Evolutionary conservation across 1,284 basidiomycete species (phyloP).

Genomic region (Ustilago cynodontis): DNA sequence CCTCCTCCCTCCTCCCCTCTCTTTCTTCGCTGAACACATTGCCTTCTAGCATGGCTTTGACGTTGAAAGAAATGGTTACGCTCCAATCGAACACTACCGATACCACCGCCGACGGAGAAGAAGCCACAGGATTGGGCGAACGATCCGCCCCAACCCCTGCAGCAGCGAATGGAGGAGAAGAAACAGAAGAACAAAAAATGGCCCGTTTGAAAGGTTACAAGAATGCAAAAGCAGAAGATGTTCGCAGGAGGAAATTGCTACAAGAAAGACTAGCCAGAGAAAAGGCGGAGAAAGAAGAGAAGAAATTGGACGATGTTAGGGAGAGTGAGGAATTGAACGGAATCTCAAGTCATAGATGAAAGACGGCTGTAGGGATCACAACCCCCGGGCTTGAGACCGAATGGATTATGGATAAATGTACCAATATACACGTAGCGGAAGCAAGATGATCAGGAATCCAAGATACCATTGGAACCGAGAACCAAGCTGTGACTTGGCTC

Average conservation of each 20-base stretch:
- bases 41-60: slow-evolving; percentile 22
- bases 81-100: slow-evolving; percentile 18
- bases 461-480: no score
- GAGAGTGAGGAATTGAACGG: background rate
- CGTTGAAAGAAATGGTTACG: slow-evolving; percentile 37
- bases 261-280: slow-evolving; percentile 25
- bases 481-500: no score
- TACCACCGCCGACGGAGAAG: slow-evolving; percentile 44
- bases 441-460: no score
- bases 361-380: background rate
- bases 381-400: no score
- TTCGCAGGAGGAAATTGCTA: slow-evolving; percentile 36
- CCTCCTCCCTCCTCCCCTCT: slow-evolving; percentile 16
- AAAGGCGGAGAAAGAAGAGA: slow-evolving; percentile 15
- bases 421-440: no score
- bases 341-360: background rate
- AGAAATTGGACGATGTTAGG: background rate
- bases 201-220: slow-evolving; percentile 43
- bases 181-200: slow-evolving; percentile 36
- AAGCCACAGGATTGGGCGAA: background rate
- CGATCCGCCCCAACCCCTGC: slow-evolving; percentile 9
- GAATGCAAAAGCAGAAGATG: slow-evolving; percentile 56
- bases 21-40: slow-evolving; percentile 17
- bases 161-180: background rate
- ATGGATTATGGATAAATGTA: no score